phyloP scores from a whole-genome alignment of 768 basidiomycete species.

The Lyophyllum decastes region DNA sequence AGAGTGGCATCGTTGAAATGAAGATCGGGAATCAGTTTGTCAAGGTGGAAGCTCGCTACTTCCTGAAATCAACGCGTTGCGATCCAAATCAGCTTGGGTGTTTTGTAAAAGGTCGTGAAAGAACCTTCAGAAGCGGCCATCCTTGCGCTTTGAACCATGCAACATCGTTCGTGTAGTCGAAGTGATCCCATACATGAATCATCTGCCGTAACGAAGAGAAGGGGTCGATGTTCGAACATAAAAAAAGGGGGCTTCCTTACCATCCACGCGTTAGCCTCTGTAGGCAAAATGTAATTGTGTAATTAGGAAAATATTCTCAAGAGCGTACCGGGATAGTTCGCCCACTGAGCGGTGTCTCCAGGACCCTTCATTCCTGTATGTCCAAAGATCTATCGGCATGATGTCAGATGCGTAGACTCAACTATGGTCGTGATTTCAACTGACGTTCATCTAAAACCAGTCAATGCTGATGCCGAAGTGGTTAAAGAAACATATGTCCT shows the following conservation, averaged over 20 bases:
- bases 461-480: neutral
- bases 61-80: conserved; percentile 37
- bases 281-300: neutral
- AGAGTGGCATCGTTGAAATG: conserved; percentile 71
- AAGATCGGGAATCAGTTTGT: conserved; percentile 65
- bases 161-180: conserved; percentile 69
- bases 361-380: conserved; percentile 76
- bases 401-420: neutral
- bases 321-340: conserved; percentile 65
- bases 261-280: conserved; percentile 78
- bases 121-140: conserved; percentile 73
- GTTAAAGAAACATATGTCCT: conserved; percentile 8
- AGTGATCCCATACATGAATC: conserved; percentile 81
- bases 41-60: conserved; percentile 70
- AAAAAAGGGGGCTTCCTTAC: conserved; percentile 32
- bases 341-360: conserved; percentile 63
- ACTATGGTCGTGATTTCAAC: conserved; percentile 16
- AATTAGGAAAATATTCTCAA: neutral
- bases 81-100: neutral
- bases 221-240: neutral
- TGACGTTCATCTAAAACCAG: conserved; percentile 59
- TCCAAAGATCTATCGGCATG: conserved; percentile 59
- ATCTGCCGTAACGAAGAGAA: conserved; percentile 45
- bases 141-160: conserved; percentile 73
- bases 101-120: neutral